These are phyloP conservation scores for Pleodorina starrii DNA, from an alignment of 139 green algal species.

Conservation along the genomic window DNA sequence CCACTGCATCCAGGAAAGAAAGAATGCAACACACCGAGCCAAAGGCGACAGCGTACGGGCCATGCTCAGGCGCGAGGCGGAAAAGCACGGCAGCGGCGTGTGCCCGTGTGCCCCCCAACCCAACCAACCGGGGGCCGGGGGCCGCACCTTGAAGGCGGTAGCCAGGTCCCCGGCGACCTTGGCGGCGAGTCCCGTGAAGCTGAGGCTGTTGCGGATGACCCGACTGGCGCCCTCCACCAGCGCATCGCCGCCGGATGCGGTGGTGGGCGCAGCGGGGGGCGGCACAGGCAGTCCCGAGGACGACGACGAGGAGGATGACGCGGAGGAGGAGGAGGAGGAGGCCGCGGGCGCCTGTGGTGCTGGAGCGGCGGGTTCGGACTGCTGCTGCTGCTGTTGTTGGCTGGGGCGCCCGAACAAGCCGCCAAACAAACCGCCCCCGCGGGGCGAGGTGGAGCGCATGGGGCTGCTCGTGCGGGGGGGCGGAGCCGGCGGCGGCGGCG, in stretches of 20 bases:
- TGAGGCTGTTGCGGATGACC: conserved; percentile 36
- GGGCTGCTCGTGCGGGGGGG: not conserved
- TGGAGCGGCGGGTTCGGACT: not conserved
- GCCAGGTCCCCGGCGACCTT: conserved; percentile 51
- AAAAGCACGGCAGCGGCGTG: no score
- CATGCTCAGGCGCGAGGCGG: no score
- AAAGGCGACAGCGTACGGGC: no score
- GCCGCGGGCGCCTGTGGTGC: not conserved
- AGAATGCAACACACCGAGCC: no score
- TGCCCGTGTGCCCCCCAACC: no score
- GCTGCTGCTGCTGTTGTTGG: not conserved
- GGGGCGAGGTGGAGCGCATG: not conserved
- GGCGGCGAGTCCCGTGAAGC: conserved; percentile 53
- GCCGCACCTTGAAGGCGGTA: conserved; percentile 30
- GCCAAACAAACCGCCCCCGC: conserved; percentile 3
- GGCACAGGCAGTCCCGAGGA: not conserved
- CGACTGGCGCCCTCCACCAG: conserved; percentile 36
- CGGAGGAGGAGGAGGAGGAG: not conserved
- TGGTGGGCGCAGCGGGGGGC: not conserved
- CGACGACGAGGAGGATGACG: not conserved
- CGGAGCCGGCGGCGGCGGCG: not conserved
- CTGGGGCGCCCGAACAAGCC: not conserved
- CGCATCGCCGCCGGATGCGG: not conserved
- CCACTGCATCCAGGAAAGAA: no score
- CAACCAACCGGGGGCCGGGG: no score